Evolutionary conservation across 768 basidiomycete species (phyloP), one percentile per base, ranked within the genome.

Genomic region (Trametes cubensis): DNA sequence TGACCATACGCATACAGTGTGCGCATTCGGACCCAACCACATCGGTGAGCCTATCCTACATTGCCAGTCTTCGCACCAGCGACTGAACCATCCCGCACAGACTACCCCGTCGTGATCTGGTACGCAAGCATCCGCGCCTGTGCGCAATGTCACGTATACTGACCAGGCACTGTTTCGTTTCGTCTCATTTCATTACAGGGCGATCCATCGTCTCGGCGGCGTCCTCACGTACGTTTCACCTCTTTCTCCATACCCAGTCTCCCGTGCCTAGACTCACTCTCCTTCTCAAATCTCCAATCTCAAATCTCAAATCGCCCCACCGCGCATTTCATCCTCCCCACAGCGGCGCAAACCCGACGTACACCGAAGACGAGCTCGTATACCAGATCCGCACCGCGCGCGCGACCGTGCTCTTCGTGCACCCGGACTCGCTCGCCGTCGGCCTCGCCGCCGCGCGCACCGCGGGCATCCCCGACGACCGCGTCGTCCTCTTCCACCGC

Each of bases 21-120:
- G 87, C 58, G 69, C 88, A 44, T 88, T 84, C 71, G 86, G 86
- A 62, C 80, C 85, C 28, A 90, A 90, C 69, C 85, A 88, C 66
- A 70, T 88, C 44, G 87, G 70, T 70, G 41, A 49, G 71, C 67
- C 34, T 4, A 13, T 39, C 8, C 17, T 17, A 10, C 26, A 49
- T 10, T 15, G 23, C 13, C 21, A 14, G 21, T 42, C 45, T 23
- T 50, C 21, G 15, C 14, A 17, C 20, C 13, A 26, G 21, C 30
- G 55, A 20, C 26, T 53, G 42, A 54, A 15, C 40, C 23, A 1
- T 39, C 34, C 6, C 10, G 13, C 28, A 44, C 57, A 71, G 69
- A 71, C 55, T 73, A 70, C 56, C 66, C 69, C 10, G 57, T 70
- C 3, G 66, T 66, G 0, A 58, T 71, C 5, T 74, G 72, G 72